Evolutionary conservation across 208 protist genomes (phyloP), one percentile per base, ranked within the genome.

Genomic region (Wallacemonas collosoma): DNA sequence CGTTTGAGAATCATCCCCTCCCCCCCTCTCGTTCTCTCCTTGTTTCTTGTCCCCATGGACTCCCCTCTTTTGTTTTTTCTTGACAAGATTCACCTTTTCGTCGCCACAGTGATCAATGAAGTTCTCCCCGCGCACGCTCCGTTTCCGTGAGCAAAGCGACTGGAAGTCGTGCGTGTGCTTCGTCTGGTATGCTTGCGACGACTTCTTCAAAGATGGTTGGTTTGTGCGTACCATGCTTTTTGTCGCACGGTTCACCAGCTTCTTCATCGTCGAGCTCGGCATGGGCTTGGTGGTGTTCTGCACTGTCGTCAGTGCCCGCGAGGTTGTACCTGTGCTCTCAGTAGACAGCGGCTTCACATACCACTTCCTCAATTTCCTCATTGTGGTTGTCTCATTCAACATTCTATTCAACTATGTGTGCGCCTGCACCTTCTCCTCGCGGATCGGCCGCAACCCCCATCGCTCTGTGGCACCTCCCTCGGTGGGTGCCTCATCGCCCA

Each of bases 331-430:
- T 14, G 56, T 87, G 12, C 54, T 93, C 35, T 73, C 80, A 2
- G 57, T 41, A 3, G 77, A 80, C 0, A 67, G 77, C 45, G 72
- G 73, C 1, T 2, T 80, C 15, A 38, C 63, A 0, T 86, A 86
- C 68, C 8, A 68, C 2, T 61, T 83, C 14, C 71, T 95, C 12
- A 78, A 76, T 14, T 7, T 53, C 1, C 58, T 87, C 12, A 71
- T 79, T 7, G 56, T 86, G 35, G 15, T 86, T 1, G 63, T 87
- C 6, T 83, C 81, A 14, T 95, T 91, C 69, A 80, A 83, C 62
- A 90, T 89, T 63, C 70, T 93, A 3, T 84, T 93, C 45, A 88
- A 93, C 55, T 93, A 86, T 60, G 53, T 90, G 11, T 90, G 82
- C 40, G 76, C 81, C 1, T 80, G 80, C 12, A 39, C 72, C 4